Base-by-base conservation (phyloP, 176 grass and related monocot species). In the Avena insularis region DNA sequence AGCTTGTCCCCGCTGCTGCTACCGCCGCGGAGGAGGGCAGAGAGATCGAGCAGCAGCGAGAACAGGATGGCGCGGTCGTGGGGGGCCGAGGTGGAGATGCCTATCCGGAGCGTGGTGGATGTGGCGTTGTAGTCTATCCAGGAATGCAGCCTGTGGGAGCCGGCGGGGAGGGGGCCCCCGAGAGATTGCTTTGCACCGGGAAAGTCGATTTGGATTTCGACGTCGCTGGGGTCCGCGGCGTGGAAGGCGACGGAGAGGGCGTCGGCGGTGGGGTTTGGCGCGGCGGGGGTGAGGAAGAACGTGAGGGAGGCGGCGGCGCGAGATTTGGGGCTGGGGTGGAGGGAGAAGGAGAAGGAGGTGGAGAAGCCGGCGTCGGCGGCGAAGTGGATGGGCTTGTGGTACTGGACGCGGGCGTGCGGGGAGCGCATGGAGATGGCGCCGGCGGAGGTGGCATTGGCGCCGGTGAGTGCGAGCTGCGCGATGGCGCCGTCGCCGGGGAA, bases 291-390 rank as follows among this genome's bases (percentile, higher is more conserved):
- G 66, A 94, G 81, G 88, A 91, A 94, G 86, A 95, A 95, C 15
- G 88, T 75, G 73, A 95, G 69, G 71, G 81, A 90, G 8, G 57
- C 11, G 9, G 79, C 21, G 8, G 78, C 20, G 25, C 17, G 46
- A 1, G 61, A 67, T 20, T 67, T 51, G 65, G 75, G 75, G 75
- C 9, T 17, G 83, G 6, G 56, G 76, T 35, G 81, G 82, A 92
- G n/a, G 25, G 90, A 92, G 88, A 98, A 98, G 82, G 92, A 84
- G 86, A 95, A 95, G 91, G 85, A 94, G 71, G 93, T 91, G 56
- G 93, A 95, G 88, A 98, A 98, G 71, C 84, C 80, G 12, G 62
- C 31, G 75, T 16, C 63, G 2, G 62, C 36, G 33, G 77, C 61
- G 8, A 93, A 87, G 78, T 23, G 71, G 77, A 95, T 70, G 68